Evolutionary conservation across 2,329 filamentous ascomycete genomes (phyloP), one percentile per base, ranked within the genome.

Genomic region (Ceratocystiopsis minuta): DNA sequence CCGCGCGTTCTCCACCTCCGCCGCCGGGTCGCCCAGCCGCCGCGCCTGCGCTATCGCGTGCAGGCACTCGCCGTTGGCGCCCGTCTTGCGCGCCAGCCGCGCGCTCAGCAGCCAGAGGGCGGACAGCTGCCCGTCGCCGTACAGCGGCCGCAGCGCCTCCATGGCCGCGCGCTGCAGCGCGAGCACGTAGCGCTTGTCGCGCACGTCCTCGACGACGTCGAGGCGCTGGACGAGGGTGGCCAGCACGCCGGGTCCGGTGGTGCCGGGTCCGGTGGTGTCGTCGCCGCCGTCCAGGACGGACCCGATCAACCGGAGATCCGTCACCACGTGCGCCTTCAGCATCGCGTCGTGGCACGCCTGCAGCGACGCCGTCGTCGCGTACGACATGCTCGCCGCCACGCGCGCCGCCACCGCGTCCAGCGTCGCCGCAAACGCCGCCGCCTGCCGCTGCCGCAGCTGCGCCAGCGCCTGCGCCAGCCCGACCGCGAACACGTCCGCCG

Each of bases 141-240:
- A 90, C 24, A 60, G 69, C 53, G 63, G 81, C 77, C 67, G 64
- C 48, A 76, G 75, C 43, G 92, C 58, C 50, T 87, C 76, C 84
- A 98, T 94, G 1, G 80, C 75, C 18, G 90, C 88, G 50, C 90
- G 72, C 43, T 87, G 75, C 35, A 96, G 69, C 1, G 86, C 82
- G 24, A 99, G 66, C 11, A 98, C 61, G 55, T 93, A 96, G 55
- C 95, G 88, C 57, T 98, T 98, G 55, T 98, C 87, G 41, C 78
- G 75, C 34, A 87, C 78, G 52, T 90, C 83, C 1, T 92, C 90
- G 3, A 98, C 65, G 1, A 92, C 70, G 50, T 87, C 82, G n/a
- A 98, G 63, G n/a, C 90, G 77, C 37, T 80, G 75, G 46, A 80
- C 70, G 6, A 95, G 57, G 17, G 68, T 67, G 60, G 59, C 36